Conservation (phyloP, 1,284 basidiomycete species). For the Cerioporus squamosus region DNA sequence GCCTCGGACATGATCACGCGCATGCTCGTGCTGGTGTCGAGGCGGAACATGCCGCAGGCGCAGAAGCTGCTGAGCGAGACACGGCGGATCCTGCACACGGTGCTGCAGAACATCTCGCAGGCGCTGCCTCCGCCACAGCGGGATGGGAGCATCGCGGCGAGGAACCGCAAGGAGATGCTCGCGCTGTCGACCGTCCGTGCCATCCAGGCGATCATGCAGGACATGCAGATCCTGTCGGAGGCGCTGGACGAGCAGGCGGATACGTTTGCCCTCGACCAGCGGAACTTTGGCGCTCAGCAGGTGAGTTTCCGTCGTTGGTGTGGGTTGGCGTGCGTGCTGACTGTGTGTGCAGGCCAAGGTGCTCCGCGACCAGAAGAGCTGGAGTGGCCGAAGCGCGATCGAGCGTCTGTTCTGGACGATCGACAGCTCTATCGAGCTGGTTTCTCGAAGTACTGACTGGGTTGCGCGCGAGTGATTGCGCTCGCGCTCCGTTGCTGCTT, state of each 20-base stretch:
- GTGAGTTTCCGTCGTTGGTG: slow-evolving; percentile 44
- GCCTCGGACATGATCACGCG: slow-evolving; percentile 95
- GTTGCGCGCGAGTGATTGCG: slow-evolving; percentile 66
- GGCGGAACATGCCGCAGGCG: slow-evolving; percentile 86
- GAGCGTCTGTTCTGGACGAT: slow-evolving; percentile 90
- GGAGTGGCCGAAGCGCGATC: slow-evolving; percentile 86
- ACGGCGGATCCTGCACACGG: slow-evolving; percentile 83
- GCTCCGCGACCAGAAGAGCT: slow-evolving; percentile 89
- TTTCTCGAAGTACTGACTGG: slow-evolving; percentile 83
- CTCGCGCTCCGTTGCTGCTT: slow-evolving; percentile 6
- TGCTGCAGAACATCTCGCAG: slow-evolving; percentile 80
- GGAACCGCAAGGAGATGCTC: slow-evolving; percentile 78
- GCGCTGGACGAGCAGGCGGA: slow-evolving; percentile 90
- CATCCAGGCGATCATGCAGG: slow-evolving; percentile 83
- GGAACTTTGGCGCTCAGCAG: slow-evolving; percentile 94
- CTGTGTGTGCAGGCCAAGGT: slow-evolving; percentile 77
- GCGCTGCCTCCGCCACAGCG: slow-evolving; percentile 53
- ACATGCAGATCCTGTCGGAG: slow-evolving; percentile 83
- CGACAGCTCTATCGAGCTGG: slow-evolving; percentile 84
- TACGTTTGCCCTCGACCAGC: slow-evolving; percentile 85
- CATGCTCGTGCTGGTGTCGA: slow-evolving; percentile 85
- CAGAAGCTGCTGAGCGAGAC: slow-evolving; percentile 89
- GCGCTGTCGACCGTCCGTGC: slow-evolving; percentile 73
- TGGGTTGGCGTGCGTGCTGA: slow-evolving; percentile 8
- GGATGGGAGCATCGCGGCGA: slow-evolving; percentile 46